These are phyloP conservation scores for Pythium apleroticum DNA, from an alignment of 352 stramenopile species.

Conservation along the genomic window DNA sequence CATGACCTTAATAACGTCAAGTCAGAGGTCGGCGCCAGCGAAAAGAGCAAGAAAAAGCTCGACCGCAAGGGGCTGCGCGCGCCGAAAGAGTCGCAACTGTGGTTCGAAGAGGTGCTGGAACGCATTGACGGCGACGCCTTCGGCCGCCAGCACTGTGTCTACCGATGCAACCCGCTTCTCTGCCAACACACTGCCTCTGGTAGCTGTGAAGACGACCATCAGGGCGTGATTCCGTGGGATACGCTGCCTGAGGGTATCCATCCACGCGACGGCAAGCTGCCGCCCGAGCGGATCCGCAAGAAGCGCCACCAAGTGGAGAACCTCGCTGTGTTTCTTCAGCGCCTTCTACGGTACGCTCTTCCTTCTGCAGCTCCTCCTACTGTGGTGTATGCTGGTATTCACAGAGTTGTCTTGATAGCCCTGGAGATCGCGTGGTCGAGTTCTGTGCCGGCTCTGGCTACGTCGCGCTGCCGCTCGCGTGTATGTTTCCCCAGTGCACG, in stretches of 20 bases:
- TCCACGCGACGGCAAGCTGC: slow-evolving; percentile 64
- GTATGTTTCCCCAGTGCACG: slow-evolving; percentile 65
- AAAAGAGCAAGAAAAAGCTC: slow-evolving; percentile 53
- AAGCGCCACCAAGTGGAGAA: slow-evolving; percentile 83
- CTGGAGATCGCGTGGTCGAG: slow-evolving; percentile 77
- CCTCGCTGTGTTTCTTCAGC: slow-evolving; percentile 65
- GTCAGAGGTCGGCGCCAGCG: slow-evolving; percentile 7
- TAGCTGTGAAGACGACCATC: background rate
- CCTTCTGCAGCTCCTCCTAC: background rate
- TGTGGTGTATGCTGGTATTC: background rate
- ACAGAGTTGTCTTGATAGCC: no score
- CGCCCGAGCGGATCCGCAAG: slow-evolving; percentile 49
- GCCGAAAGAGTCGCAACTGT: slow-evolving; percentile 50
- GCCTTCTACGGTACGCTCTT: slow-evolving; percentile 48
- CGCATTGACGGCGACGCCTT: slow-evolving; percentile 49
- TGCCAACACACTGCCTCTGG: slow-evolving; percentile 31
- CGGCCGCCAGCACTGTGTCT: slow-evolving; percentile 32
- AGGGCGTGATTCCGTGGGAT: slow-evolving; percentile 56
- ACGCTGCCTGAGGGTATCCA: slow-evolving; percentile 65
- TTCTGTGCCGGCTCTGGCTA: slow-evolving; percentile 82
- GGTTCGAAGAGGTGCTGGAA: slow-evolving; percentile 74
- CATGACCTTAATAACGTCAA: background rate
- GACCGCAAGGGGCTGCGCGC: slow-evolving; percentile 45
- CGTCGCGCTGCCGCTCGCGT: slow-evolving; percentile 71
- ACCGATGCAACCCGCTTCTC: slow-evolving; percentile 63